A percentile compares a stretch with the other conserved stretches of the same genome.
Evolutionary conservation across 1,139 yeast species (phyloP).

Genomic region (Hansenula anomala): DNA sequence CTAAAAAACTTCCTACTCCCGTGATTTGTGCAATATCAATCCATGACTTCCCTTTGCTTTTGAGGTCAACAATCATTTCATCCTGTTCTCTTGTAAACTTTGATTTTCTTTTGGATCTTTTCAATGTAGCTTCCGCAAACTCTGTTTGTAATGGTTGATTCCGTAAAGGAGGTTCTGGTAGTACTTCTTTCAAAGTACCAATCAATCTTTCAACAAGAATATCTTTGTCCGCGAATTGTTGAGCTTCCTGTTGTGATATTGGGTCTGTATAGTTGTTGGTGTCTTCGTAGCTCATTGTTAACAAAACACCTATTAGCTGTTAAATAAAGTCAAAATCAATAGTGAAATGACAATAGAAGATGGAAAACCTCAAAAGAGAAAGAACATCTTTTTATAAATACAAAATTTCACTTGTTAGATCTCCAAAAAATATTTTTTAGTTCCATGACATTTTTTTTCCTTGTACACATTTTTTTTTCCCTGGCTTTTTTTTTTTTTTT

Average conservation of each 20-base stretch:
- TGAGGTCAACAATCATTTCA: conserved; percentile 54
- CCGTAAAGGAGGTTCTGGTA: conserved; percentile 15
- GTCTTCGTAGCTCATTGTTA: too few species aligned
- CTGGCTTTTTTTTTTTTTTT: too few species aligned
- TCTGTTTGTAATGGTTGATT: conserved; percentile 10
- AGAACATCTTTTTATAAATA: too few species aligned
- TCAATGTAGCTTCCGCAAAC: conserved; percentile 17
- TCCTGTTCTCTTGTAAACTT: conserved; percentile 70
- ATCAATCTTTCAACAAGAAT: conserved; percentile 7
- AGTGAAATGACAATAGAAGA: too few species aligned
- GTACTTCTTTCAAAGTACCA: conserved; percentile 6
- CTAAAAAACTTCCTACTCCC: conserved; percentile 61
- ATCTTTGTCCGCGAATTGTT: not conserved
- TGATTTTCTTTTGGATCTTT: conserved; percentile 54
- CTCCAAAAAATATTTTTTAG: too few species aligned
- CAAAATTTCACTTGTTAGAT: too few species aligned
- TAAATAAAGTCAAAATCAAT: too few species aligned
- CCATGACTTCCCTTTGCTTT: conserved; percentile 66
- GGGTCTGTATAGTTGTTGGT: too few species aligned
- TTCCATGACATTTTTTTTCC: too few species aligned
- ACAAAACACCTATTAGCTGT: too few species aligned
- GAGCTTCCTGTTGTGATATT: not conserved
- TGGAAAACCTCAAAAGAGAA: too few species aligned
- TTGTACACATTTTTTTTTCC: too few species aligned
- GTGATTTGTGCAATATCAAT: conserved; percentile 68